phyloP scores from a whole-genome alignment of 2,329 filamentous ascomycete species.

The Exophiala oligosperma region DNA sequence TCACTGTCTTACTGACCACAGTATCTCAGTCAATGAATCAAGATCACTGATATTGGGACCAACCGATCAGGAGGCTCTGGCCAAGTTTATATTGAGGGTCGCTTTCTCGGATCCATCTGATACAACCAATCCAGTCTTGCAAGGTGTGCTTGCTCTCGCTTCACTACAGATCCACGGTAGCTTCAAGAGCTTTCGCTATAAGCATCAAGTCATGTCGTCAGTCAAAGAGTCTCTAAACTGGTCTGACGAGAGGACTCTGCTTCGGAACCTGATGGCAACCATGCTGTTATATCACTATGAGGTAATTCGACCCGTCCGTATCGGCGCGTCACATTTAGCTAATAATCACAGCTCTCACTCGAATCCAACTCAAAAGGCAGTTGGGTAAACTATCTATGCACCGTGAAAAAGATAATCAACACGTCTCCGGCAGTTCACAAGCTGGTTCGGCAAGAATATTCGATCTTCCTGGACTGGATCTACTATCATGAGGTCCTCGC shows the following conservation, averaged over 20 bases:
- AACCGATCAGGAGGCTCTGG: constrained; percentile 15
- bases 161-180: constrained; percentile 19
- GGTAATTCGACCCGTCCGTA: constrained; percentile 8
- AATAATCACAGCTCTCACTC: constrained; percentile 20
- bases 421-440: constrained; percentile 17
- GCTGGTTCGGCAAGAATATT: constrained; percentile 22
- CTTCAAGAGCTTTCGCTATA: constrained; percentile 20
- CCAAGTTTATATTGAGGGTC: constrained; percentile 15
- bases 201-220: constrained; percentile 19
- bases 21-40: constrained; percentile 16
- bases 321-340: constrained; percentile 8
- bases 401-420: constrained; percentile 21
- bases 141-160: constrained; percentile 21
- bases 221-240: constrained; percentile 21
- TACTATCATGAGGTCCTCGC: constrained; percentile 22
- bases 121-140: constrained; percentile 19
- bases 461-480: constrained; percentile 23
- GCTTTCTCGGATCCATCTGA: constrained; percentile 17
- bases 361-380: constrained; percentile 20
- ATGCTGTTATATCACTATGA: constrained; percentile 27
- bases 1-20: constrained; percentile 10
- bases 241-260: constrained; percentile 24
- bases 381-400: constrained; percentile 21
- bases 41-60: constrained; percentile 21
- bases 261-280: constrained; percentile 24